Evolutionary conservation across 352 stramenopile species (phyloP).

Genomic region (Globisporangium radiosum): DNA sequence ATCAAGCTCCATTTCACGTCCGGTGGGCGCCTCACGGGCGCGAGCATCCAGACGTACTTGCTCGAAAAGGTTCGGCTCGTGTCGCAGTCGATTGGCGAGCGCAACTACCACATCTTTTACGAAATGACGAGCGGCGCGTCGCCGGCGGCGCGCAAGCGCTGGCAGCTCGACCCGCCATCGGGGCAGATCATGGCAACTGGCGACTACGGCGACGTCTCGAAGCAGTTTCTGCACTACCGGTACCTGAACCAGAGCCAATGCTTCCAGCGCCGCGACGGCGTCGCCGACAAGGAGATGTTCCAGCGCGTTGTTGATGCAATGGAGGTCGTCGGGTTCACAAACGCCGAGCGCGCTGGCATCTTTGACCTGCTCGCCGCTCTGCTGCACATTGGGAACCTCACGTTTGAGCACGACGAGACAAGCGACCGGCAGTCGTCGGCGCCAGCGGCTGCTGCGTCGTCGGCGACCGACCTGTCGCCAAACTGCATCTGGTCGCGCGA

Average conservation of each 20-base stretch:
- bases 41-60: slow-evolving; percentile 91
- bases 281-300: slow-evolving; percentile 76
- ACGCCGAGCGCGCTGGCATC: slow-evolving; percentile 64
- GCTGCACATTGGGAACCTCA: slow-evolving; percentile 88
- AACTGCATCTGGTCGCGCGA: slow-evolving; percentile 68
- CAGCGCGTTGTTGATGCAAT: slow-evolving; percentile 74
- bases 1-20: slow-evolving; percentile 88
- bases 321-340: slow-evolving; percentile 78
- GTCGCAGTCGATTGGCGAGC: slow-evolving; percentile 72
- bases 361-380: slow-evolving; percentile 79
- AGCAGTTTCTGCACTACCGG: slow-evolving; percentile 65
- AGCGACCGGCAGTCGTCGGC: slow-evolving; percentile 37
- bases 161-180: slow-evolving; percentile 52
- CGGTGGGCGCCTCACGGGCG: slow-evolving; percentile 62
- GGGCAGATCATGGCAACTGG: slow-evolving; percentile 25
- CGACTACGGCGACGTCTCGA: slow-evolving; percentile 36
- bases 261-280: slow-evolving; percentile 67
- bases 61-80: slow-evolving; percentile 92
- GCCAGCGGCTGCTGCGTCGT: slow-evolving; percentile 13
- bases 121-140: slow-evolving; percentile 67
- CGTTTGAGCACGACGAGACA: slow-evolving; percentile 77
- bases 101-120: slow-evolving; percentile 88
- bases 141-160: slow-evolving; percentile 40
- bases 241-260: slow-evolving; percentile 87
- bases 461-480: slow-evolving; percentile 39